Conservation (phyloP, 179 eudicot genomes). For the Kewa caespitosa region DNA sequence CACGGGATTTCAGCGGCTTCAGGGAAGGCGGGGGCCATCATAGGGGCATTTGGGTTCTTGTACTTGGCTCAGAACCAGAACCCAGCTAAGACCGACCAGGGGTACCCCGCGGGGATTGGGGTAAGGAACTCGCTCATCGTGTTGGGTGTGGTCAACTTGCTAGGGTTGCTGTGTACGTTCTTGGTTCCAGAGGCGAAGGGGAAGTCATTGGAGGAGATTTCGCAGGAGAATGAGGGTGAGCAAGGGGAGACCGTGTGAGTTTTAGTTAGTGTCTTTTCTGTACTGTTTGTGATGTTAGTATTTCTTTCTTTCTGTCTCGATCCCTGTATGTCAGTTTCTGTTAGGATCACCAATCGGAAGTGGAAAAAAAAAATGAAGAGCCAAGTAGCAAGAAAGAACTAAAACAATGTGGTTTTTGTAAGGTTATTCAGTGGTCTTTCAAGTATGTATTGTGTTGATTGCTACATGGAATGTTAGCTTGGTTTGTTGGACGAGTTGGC, state of each 20-base stretch:
- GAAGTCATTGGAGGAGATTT: slow-evolving; percentile 55
- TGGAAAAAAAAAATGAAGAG: too few relatives aligned
- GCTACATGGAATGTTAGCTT: background rate
- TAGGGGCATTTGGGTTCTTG: slow-evolving; percentile 59
- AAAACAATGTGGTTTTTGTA: background rate
- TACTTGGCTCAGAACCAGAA: slow-evolving; percentile 43
- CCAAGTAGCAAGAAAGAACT: background rate
- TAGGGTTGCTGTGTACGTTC: slow-evolving; percentile 47
- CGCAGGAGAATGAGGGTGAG: slow-evolving; percentile 41
- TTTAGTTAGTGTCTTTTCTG: slow-evolving; percentile 10
- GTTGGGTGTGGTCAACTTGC: slow-evolving; percentile 32
- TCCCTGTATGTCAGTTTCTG: background rate
- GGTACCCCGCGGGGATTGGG: slow-evolving; percentile 54
- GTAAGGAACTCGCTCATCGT: slow-evolving; percentile 43
- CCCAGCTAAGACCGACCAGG: slow-evolving; percentile 42
- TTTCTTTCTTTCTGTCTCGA: background rate
- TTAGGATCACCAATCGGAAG: background rate
- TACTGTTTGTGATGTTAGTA: background rate
- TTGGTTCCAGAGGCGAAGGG: slow-evolving; percentile 61
- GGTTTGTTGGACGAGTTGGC: background rate
- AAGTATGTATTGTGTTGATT: background rate
- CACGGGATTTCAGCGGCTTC: slow-evolving; percentile 59
- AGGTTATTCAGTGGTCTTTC: background rate
- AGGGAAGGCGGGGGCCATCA: slow-evolving; percentile 53
- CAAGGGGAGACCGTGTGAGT: background rate